Conservation (phyloP, 192 early-diverging fungal species). For the Coemansia sp. region DNA sequence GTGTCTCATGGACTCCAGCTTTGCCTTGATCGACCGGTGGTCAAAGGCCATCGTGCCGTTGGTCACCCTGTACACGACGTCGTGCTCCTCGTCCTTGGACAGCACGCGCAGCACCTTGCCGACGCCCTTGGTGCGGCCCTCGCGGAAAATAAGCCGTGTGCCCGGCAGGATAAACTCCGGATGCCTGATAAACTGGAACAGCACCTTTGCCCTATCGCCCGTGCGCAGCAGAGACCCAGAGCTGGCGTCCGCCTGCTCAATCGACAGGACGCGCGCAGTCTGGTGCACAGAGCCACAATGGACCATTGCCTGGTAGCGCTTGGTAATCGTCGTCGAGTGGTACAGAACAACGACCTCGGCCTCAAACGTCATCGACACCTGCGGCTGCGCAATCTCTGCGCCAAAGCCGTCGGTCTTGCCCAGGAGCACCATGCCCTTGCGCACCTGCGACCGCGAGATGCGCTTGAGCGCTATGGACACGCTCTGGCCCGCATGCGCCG, state of each 20-base stretch:
- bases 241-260: slow-evolving; percentile 10
- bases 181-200: slow-evolving; percentile 76
- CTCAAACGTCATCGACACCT: slow-evolving; percentile 65
- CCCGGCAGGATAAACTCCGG: slow-evolving; percentile 68
- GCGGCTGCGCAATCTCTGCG: slow-evolving; percentile 12
- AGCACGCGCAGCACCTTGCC: slow-evolving; percentile 68
- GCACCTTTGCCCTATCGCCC: slow-evolving; percentile 77
- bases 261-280: slow-evolving; percentile 75
- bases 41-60: slow-evolving; percentile 35
- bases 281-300: slow-evolving; percentile 86
- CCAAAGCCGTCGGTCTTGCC: slow-evolving; percentile 9
- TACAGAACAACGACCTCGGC: slow-evolving; percentile 90
- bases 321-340: slow-evolving; percentile 86
- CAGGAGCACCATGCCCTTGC: slow-evolving; percentile 64
- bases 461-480: slow-evolving; percentile 84
- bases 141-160: slow-evolving; percentile 67
- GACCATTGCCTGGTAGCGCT: slow-evolving; percentile 93
- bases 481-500: slow-evolving; percentile 78
- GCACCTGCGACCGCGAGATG: slow-evolving; percentile 68
- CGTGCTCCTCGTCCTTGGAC: slow-evolving; percentile 24
- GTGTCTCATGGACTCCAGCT: slow-evolving; percentile 17
- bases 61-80: slow-evolving; percentile 12
- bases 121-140: slow-evolving; percentile 84
- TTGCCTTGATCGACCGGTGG: slow-evolving; percentile 16
- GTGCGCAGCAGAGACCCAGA: slow-evolving; percentile 65